Evolutionary conservation across 1,139 yeast genomes (phyloP).

Genomic region (Kazachstania sp.): DNA sequence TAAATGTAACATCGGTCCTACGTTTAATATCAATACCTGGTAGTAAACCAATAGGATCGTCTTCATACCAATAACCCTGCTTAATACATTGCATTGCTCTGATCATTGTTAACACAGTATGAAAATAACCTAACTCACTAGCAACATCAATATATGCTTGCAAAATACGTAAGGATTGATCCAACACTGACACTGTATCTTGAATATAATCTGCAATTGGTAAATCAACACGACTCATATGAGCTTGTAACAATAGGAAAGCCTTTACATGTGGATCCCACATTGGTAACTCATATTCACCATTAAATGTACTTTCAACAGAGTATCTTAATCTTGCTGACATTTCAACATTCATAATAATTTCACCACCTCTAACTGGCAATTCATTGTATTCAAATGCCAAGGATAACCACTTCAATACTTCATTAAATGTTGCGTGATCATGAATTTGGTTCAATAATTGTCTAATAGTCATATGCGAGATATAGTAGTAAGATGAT

Average conservation of each 20-base stretch:
- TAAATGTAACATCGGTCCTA: slow-evolving; percentile 23
- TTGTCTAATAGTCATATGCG: slow-evolving; percentile 78
- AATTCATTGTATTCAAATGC: slow-evolving; percentile 88
- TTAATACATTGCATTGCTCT: slow-evolving; percentile 78
- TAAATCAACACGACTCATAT: slow-evolving; percentile 68
- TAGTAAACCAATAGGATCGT: slow-evolving; percentile 55
- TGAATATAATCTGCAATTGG: slow-evolving; percentile 95
- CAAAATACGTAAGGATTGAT: slow-evolving; percentile 85
- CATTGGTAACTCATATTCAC: slow-evolving; percentile 51
- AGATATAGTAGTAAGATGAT: slow-evolving; percentile 84
- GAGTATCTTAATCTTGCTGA: slow-evolving; percentile 73
- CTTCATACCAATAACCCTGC: slow-evolving; percentile 82
- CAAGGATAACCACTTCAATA: slow-evolving; percentile 62
- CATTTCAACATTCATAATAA: slow-evolving; percentile 81
- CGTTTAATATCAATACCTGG: slow-evolving; percentile 55
- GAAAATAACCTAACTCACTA: slow-evolving; percentile 68
- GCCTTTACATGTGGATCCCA: slow-evolving; percentile 97
- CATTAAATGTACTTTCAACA: slow-evolving; percentile 37
- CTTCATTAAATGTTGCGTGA: slow-evolving; percentile 54
- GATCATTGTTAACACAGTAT: slow-evolving; percentile 52
- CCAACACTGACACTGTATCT: slow-evolving; percentile 87
- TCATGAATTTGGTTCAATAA: slow-evolving; percentile 48
- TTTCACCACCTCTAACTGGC: slow-evolving; percentile 94
- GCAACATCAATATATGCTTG: slow-evolving; percentile 91
- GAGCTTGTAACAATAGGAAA: slow-evolving; percentile 78